phyloP scores from a whole-genome alignment of 352 stramenopile species.

The Globisporangium abappressorium region DNA sequence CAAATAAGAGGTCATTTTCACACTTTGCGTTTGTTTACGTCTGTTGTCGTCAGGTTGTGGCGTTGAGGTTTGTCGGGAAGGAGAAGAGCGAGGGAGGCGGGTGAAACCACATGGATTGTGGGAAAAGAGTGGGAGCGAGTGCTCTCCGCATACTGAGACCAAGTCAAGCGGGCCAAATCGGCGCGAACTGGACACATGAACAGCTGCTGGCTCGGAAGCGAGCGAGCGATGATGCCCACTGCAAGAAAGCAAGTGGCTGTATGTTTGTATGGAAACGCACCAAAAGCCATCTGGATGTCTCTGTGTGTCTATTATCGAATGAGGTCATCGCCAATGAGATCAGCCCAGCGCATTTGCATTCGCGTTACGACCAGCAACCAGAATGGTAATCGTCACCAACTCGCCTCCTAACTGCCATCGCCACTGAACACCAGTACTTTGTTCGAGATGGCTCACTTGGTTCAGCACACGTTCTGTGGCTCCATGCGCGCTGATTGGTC shows the following conservation, averaged over 20 bases:
- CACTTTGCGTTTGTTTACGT: not conserved
- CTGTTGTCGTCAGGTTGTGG: not conserved
- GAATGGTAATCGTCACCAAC: not conserved
- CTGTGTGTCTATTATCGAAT: not conserved
- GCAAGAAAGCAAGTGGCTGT: not conserved
- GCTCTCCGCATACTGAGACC: not conserved
- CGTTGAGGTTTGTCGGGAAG: not conserved
- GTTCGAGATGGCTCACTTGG: not conserved
- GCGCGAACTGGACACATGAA: not conserved
- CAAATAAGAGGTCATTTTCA: not conserved
- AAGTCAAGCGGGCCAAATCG: not conserved
- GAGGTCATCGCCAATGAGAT: not conserved
- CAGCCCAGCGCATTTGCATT: not conserved
- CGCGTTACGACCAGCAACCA: not conserved
- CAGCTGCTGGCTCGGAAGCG: not conserved
- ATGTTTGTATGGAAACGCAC: not conserved
- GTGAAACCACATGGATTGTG: not conserved
- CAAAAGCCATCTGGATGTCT: not conserved
- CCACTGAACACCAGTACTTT: not conserved
- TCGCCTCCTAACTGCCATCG: not conserved
- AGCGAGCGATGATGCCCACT: not conserved
- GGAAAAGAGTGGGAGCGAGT: not conserved
- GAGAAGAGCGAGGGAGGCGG: not conserved
- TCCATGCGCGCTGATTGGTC: constrained; percentile 2
- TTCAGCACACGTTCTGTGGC: not conserved